Percentiles rank a stretch among this genome's conserved stretches.
Conservation (phyloP, 2,329 filamentous ascomycete species). For the Hypoxylon sp. region DNA sequence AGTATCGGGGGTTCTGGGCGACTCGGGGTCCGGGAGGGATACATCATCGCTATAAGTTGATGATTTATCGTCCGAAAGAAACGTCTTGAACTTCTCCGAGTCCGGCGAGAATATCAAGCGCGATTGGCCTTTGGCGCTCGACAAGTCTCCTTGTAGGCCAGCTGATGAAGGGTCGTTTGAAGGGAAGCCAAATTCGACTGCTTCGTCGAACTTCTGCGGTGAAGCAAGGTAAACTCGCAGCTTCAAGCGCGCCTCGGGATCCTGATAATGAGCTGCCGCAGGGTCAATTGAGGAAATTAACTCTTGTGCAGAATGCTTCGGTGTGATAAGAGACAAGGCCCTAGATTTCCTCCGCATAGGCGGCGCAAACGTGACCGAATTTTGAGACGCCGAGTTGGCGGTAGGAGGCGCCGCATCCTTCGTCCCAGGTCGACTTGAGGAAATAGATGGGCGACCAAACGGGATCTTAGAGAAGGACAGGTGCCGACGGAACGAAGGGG, state of each 20-base stretch:
- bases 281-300: slow-evolving; percentile 74
- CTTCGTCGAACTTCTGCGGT: slow-evolving; percentile 95
- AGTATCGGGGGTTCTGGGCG: slow-evolving; percentile 69
- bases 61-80: slow-evolving; percentile 64
- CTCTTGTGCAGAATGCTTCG: slow-evolving; percentile 62
- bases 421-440: slow-evolving; percentile 64
- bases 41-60: slow-evolving; percentile 70
- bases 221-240: slow-evolving; percentile 88
- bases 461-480: slow-evolving; percentile 79
- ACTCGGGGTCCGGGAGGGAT: slow-evolving; percentile 71
- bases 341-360: slow-evolving; percentile 68
- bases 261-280: slow-evolving; percentile 86
- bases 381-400: slow-evolving; percentile 49
- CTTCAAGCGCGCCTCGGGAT: slow-evolving; percentile 89
- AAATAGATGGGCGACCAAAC: slow-evolving; percentile 70
- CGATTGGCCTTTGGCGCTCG: slow-evolving; percentile 46
- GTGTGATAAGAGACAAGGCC: slow-evolving; percentile 68
- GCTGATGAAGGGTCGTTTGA: slow-evolving; percentile 65
- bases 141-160: slow-evolving; percentile 54
- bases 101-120: slow-evolving; percentile 52
- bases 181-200: slow-evolving; percentile 93
- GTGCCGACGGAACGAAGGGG: slow-evolving; percentile 76
- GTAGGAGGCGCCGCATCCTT: slow-evolving; percentile 58
- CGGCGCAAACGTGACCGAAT: slow-evolving; percentile 49
- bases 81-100: slow-evolving; percentile 66